phyloP scores from a whole-genome alignment of 2,329 filamentous ascomycete species.

The Trichophyton benhamiae region DNA sequence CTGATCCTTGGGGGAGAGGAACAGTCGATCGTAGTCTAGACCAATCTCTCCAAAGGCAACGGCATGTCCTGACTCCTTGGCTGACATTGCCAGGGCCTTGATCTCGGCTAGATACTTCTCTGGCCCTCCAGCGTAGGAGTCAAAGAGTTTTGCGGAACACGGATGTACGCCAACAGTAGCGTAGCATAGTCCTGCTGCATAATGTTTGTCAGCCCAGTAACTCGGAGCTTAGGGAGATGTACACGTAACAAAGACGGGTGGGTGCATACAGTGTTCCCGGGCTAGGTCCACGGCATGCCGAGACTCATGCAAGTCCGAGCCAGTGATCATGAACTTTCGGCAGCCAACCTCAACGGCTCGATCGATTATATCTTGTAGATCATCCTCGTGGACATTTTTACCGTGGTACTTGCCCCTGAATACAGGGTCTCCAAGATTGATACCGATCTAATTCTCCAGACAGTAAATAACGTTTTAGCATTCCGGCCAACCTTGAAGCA shows the following conservation, averaged over 20 bases:
- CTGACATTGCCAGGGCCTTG: slow-evolving; percentile 49
- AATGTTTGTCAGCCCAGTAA: neutral
- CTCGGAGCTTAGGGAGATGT: neutral
- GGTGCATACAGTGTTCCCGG: slow-evolving; percentile 55
- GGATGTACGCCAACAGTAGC: slow-evolving; percentile 90
- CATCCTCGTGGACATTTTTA: slow-evolving; percentile 45
- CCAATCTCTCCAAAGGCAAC: slow-evolving; percentile 88
- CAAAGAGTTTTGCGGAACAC: slow-evolving; percentile 72
- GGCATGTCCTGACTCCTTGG: slow-evolving; percentile 48
- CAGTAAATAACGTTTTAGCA: neutral
- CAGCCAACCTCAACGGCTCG: slow-evolving; percentile 69
- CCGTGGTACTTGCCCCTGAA: slow-evolving; percentile 77
- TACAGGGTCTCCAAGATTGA: slow-evolving; percentile 89
- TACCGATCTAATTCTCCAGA: slow-evolving; percentile 52
- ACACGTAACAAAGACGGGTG: neutral
- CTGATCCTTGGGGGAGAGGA: slow-evolving; percentile 62
- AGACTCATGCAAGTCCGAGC: slow-evolving; percentile 72
- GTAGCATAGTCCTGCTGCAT: slow-evolving; percentile 64
- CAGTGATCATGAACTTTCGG: slow-evolving; percentile 82
- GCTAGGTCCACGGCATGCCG: slow-evolving; percentile 62
- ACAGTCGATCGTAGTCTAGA: slow-evolving; percentile 86
- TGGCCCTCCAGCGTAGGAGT: slow-evolving; percentile 40
- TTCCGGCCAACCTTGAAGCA: neutral
- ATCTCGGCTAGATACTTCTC: slow-evolving; percentile 44
- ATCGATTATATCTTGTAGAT: slow-evolving; percentile 54